phyloP scores from a whole-genome alignment of 305 asterid genomes.

The Rubia peregrina region DNA sequence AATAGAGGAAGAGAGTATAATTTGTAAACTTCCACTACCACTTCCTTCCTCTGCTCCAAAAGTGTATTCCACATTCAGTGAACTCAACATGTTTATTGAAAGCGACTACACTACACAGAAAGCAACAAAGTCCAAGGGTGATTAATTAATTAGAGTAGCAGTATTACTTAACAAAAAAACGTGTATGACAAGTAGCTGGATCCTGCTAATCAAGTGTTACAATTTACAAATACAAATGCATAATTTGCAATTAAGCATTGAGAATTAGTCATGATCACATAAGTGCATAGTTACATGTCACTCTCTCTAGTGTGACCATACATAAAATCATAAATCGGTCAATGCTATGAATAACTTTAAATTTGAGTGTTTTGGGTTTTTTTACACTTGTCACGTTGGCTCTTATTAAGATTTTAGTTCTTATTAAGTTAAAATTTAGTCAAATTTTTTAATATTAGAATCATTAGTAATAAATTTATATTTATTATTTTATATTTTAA shows the following conservation, averaged over 20 bases:
- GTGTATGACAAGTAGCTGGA: background rate
- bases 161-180: background rate
- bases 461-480: no score
- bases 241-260: background rate
- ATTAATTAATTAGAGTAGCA: background rate
- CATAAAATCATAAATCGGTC: background rate
- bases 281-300: background rate
- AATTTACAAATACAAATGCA: background rate
- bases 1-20: no score
- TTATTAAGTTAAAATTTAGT: no score
- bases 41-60: background rate
- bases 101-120: background rate
- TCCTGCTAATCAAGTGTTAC: slow-evolving; percentile 5
- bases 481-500: no score
- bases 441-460: no score
- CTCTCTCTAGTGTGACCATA: background rate
- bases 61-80: slow-evolving; percentile 3
- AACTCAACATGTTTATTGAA: background rate
- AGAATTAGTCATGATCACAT: background rate
- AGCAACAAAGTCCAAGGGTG: background rate
- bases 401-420: background rate
- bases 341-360: background rate
- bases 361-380: background rate
- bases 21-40: background rate
- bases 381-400: background rate